Percentiles rank a stretch among this genome's conserved stretches.
phyloP scores from a whole-genome alignment of 148 eudicot genomes.

The Gaultheria prostrata region DNA sequence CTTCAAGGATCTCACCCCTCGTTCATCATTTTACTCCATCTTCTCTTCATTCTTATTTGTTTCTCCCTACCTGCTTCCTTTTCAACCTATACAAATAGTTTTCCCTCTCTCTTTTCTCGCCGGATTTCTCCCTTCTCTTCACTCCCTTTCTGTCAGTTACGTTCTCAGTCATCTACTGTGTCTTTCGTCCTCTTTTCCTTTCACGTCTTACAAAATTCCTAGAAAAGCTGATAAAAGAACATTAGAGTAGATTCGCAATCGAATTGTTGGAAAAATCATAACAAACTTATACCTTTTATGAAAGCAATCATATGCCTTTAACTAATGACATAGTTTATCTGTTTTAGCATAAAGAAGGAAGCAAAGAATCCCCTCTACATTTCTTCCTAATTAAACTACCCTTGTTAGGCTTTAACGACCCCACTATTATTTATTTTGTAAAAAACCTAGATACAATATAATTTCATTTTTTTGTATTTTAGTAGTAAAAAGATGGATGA shows the following conservation, averaged over 20 bases:
- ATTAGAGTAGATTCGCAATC: neutral
- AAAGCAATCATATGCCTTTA: conserved; percentile 4
- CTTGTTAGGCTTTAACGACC: conserved; percentile 23
- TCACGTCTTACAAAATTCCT: neutral
- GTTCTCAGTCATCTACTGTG: neutral
- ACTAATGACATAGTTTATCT: neutral
- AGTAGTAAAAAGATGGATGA: conserved; percentile 20
- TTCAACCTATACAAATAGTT: neutral
- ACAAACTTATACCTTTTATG: neutral
- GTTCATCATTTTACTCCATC: neutral
- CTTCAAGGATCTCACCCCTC: neutral
- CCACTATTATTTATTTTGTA: conserved; percentile 20
- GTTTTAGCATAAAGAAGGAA: conserved; percentile 7
- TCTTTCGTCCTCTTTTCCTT: neutral
- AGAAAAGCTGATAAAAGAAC: neutral
- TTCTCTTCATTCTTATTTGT: neutral
- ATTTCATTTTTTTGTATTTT: neutral
- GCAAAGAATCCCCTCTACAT: conserved; percentile 17
- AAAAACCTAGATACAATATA: conserved; percentile 10
- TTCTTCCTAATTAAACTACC: conserved; percentile 5
- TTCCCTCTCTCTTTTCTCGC: neutral
- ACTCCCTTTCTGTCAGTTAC: neutral
- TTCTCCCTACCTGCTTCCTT: neutral
- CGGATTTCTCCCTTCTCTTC: neutral
- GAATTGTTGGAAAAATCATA: neutral